Evolutionary conservation across 805 yeast genomes (phyloP), one percentile per base, ranked within the genome.

Genomic region (Candida verbasci): DNA sequence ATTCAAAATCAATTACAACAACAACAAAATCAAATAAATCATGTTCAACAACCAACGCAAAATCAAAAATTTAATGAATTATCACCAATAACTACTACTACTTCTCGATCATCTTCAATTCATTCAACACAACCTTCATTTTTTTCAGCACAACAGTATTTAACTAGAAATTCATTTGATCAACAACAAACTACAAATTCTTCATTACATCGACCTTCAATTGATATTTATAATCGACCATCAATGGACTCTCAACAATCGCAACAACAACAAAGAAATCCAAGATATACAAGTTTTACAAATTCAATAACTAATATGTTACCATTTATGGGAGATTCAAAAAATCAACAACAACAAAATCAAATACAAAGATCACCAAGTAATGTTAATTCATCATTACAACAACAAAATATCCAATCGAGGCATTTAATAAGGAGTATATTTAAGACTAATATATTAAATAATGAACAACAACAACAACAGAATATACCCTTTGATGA

Each of bases 81-180:
- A 29, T 60, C 67, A 21, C 73, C 73, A 4, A 44, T 65, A 37
- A 65, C 73, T 7, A 66, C 73, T 4, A 62, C 70, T 9, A 65
- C 72, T 0, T 64, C 70, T 3, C 53, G 62, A 29, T 62, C 71
- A 0, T 53, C 58, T 20, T 64, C 70, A 2, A 43, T 65, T 11
- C 71, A 66, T 39, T 65, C 68, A 27, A 53, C 62, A 3, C 73
- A 66, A 37, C 70, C 65, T 5, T 64, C 70, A 3, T 67, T 64
- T 39, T 63, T 66, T 41, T 61, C 68, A 1, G 72, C 73, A 4
- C 65, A 65, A 24, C 73, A 66, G 42, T 62, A 54, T 47, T 47
- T 66, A 27, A 46, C 58, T 3, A 49, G 71, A 20, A 58, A 55
- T 34, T 65, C 69, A 27, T 34, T 67, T 14, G 73, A 67, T 17